Evolutionary conservation across 2,329 filamentous ascomycete genomes (phyloP).

Genomic region (Capronia epimyces): DNA sequence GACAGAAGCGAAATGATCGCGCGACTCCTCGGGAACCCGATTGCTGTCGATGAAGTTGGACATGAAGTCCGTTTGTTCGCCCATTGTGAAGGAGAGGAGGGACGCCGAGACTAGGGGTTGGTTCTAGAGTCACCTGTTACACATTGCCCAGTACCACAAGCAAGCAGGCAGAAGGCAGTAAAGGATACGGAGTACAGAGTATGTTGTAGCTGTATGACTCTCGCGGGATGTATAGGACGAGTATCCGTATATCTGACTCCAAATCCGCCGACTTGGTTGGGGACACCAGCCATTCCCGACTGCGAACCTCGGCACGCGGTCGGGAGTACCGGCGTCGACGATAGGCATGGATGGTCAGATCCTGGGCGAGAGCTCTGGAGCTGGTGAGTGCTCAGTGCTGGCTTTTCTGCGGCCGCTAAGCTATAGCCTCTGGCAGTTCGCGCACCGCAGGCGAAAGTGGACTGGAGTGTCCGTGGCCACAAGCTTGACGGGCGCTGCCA

Average conservation of each 20-base stretch:
- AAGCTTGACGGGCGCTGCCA: background rate
- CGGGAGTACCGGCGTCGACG: background rate
- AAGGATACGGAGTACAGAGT: too few species aligned
- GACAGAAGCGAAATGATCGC: slow-evolving; percentile 21
- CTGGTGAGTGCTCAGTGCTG: background rate
- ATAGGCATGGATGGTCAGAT: background rate
- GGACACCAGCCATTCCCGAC: background rate
- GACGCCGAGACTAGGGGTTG: background rate
- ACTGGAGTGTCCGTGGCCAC: background rate
- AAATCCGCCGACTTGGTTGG: background rate
- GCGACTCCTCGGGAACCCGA: slow-evolving; percentile 21
- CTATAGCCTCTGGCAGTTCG: background rate
- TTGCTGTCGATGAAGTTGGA: slow-evolving; percentile 24
- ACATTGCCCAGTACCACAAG: slow-evolving; percentile 6
- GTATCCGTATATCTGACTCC: background rate
- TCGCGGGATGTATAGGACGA: background rate
- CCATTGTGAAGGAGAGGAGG: slow-evolving; percentile 7
- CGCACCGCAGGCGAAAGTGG: background rate
- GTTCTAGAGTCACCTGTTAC: slow-evolving; percentile 1
- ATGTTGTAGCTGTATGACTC: slow-evolving; percentile 2
- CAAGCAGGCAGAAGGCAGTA: slow-evolving; percentile 1
- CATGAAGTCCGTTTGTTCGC: slow-evolving; percentile 22
- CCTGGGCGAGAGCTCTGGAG: background rate
- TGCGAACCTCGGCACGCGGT: background rate
- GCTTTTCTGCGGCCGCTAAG: background rate